Base-by-base conservation (phyloP, 1,139 yeast genomes). In the Suhomyces panamericanus region DNA sequence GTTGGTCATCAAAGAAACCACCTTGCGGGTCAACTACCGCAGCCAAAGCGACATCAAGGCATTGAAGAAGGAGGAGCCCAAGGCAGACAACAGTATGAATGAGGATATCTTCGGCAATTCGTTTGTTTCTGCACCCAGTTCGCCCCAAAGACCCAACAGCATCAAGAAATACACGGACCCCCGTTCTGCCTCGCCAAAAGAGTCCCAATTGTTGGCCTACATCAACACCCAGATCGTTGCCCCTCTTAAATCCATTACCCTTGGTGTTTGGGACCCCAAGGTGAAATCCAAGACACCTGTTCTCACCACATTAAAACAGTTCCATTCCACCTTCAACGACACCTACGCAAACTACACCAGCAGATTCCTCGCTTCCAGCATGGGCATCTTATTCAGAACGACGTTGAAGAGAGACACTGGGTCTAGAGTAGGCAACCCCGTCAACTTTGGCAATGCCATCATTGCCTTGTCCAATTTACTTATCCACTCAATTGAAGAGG, bases 401-500 rank as follows among this genome's bases (percentile, higher is more conserved):
- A 72, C 81, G 0, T 56, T 78, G 17, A 67, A 68, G 39, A 67
- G 82, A 53, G 86, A 83, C 52, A 78, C 87, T 0, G 81, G 81
- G 49, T 73, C 79, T 16, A 64, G 89, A 37, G 72, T 83, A 1
- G 72, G 81, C 15, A 75, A 82, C 45, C 82, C 87, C 0, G 78
- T 73, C 5, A 74, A 77, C 41, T 74, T 75, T 46, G 87, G 87
- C 3, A 82, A 84, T 57, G 79, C 87, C 0, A 78, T 83, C n/a
- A 75, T 84, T 38, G 73, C 87, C 1, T 60, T 84, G 11, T 66
- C 87, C 4, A 73, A 83, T 44, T 67, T 84, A 46, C 67, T 83
- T 30, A 69, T 78, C n/a, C 80, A 76, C 54, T 81, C 90, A 0
- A 70, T 79, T 26, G 81, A 78, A 47, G 89, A 85, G 58, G 90